Evolutionary conservation across 2,329 filamentous ascomycete genomes (phyloP), one percentile per base, ranked within the genome.

Genomic region (Zasmidium angulare): DNA sequence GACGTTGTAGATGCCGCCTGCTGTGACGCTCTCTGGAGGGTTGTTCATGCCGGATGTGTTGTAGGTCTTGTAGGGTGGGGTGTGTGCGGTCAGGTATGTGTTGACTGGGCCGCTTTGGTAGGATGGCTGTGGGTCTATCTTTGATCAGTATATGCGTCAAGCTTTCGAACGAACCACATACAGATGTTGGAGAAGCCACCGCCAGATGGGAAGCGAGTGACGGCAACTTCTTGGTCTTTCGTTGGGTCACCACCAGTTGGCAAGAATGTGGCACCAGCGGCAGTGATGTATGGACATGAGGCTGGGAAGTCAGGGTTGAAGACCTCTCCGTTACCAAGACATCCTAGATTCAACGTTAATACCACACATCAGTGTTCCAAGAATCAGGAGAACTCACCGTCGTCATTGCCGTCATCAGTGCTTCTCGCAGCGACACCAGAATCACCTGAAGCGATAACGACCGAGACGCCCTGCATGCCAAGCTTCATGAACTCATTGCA

Each of bases 401-500:
- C 55, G 14, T 14, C 49, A 43, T 73, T 66, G 29, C 55, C 55
- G n/a, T 62, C 60, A 23, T 60, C 80, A 79, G 46, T 53, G 36
- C 36, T 46, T 43, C 54, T 47, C 48, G 58, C 62, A 20, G 71
- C 71, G 7, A 75, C 73, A 43, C 73, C 72, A 53, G 71, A 77
- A 68, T 83, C 81, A n/a, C 81, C 81, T 2, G 77, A 79, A 0
- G 81, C 79, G 64, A 80, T 82, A 31, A 84, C 60, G 17, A 85
- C 71, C 1, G 79, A 78, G 11, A 82, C 75, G 20, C 62, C 58
- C 77, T 77, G 64, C 76, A 81, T 20, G 19, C 79, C 82, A 1
- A 85, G 77, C 73, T 85, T 85, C 78, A 84, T 78, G 69, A 82
- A 84, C 73, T 84, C 82, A 57, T 76, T 72, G 67, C 82, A 85